Evolutionary conservation across 1,284 basidiomycete species (phyloP).

Genomic region (Cryptococcus depauperatus): DNA sequence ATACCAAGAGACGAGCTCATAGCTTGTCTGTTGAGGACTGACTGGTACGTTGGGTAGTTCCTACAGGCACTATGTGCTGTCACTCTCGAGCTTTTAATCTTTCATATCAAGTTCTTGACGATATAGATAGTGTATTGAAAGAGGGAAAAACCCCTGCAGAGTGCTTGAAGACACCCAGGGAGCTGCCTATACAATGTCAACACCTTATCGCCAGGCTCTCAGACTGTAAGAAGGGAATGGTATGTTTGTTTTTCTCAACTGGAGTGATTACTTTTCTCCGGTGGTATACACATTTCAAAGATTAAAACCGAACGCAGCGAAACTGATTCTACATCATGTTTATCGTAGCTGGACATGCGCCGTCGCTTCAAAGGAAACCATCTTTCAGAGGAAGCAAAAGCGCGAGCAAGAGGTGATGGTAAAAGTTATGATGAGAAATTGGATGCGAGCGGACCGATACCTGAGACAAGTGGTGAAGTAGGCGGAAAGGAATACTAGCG

Average conservation of each 20-base stretch:
- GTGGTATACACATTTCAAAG: too few relatives aligned
- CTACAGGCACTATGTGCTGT: too few relatives aligned
- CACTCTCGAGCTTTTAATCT: too few relatives aligned
- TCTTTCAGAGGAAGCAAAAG: slow-evolving; percentile 18
- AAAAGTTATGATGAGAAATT: too few relatives aligned
- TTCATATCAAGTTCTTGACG: too few relatives aligned
- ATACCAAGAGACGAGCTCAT: slow-evolving; percentile 38
- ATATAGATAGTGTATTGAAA: slow-evolving; percentile 32
- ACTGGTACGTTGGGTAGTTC: slow-evolving; percentile 45
- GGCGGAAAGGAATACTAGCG: too few relatives aligned
- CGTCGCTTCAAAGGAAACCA: slow-evolving; percentile 44
- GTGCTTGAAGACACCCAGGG: slow-evolving; percentile 30
- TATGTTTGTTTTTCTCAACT: slow-evolving; percentile 11
- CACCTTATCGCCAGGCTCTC: slow-evolving; percentile 38
- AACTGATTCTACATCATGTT: too few relatives aligned
- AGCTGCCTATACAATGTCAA: slow-evolving; percentile 42
- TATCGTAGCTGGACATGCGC: slow-evolving; percentile 42
- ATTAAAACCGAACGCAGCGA: too few relatives aligned
- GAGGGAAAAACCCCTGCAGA: slow-evolving; percentile 34
- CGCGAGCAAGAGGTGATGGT: slow-evolving; percentile 1
- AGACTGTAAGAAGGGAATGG: slow-evolving; percentile 45
- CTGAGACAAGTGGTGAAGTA: too few relatives aligned
- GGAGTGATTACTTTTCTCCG: slow-evolving; percentile 14
- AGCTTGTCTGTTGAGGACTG: slow-evolving; percentile 38
- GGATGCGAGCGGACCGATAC: too few relatives aligned